Evolutionary conservation across 495 filamentous ascomycete species (phyloP).

Genomic region (Talaromyces trachyspermus): DNA sequence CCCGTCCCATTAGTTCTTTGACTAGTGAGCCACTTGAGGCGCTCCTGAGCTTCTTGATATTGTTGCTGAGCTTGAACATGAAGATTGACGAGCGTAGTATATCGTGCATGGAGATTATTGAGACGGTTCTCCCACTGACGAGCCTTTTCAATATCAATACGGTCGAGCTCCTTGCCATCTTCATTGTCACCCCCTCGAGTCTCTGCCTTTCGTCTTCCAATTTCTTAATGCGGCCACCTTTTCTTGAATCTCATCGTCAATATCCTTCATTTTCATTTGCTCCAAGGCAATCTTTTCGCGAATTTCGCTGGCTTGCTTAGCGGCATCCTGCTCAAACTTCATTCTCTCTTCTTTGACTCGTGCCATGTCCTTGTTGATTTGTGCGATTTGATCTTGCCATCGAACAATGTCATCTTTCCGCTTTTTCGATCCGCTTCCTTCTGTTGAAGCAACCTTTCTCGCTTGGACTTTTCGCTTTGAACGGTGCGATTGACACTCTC

Average conservation of each 20-base stretch:
- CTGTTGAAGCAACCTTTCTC: slow-evolving; percentile 59
- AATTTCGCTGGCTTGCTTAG: slow-evolving; percentile 40
- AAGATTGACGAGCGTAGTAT: slow-evolving; percentile 40
- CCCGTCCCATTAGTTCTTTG: slow-evolving; percentile 36
- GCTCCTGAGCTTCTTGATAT: slow-evolving; percentile 46
- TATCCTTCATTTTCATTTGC: slow-evolving; percentile 41
- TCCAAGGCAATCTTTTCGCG: slow-evolving; percentile 46
- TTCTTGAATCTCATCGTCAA: slow-evolving; percentile 57
- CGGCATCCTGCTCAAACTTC: slow-evolving; percentile 35
- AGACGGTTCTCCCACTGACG: slow-evolving; percentile 47
- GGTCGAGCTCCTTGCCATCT: slow-evolving; percentile 40
- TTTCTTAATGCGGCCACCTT: slow-evolving; percentile 55
- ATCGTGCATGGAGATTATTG: slow-evolving; percentile 41
- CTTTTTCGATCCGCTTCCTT: slow-evolving; percentile 56
- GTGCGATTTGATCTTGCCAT: slow-evolving; percentile 48
- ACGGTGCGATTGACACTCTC: slow-evolving; percentile 80
- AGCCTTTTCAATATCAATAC: slow-evolving; percentile 51
- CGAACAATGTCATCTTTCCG: slow-evolving; percentile 51
- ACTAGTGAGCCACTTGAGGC: slow-evolving; percentile 40
- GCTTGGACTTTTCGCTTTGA: slow-evolving; percentile 69
- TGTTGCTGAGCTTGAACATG: slow-evolving; percentile 44
- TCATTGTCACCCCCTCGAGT: slow-evolving; percentile 41
- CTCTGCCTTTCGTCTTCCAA: slow-evolving; percentile 52
- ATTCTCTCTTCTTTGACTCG: slow-evolving; percentile 41
- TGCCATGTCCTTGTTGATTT: slow-evolving; percentile 41